Conservation (phyloP, 2,329 filamentous ascomycete genomes). For the Xylariaceae sp. region DNA sequence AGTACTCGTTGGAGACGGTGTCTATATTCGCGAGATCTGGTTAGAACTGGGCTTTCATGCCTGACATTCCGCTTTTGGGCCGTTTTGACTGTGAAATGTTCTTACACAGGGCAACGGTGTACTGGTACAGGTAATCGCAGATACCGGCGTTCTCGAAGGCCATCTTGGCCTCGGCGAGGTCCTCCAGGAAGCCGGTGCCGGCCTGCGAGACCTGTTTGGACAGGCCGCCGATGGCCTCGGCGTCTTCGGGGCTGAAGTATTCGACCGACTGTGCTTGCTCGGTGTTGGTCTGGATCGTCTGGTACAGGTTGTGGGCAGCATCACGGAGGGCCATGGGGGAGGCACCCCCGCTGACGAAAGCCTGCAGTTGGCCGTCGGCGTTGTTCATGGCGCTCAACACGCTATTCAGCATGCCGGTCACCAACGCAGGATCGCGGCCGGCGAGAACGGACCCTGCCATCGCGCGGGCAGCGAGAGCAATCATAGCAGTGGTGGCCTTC, state of each 20-base stretch:
- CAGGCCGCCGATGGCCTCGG: constrained; percentile 5
- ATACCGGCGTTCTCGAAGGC: constrained; percentile 6
- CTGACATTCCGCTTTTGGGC: too few species aligned
- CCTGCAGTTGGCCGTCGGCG: constrained; percentile 7
- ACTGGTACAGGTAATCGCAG: constrained; percentile 6
- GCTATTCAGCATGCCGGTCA: constrained; percentile 3
- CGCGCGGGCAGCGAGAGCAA: constrained; percentile 1
- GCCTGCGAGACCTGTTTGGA: constrained; percentile 1
- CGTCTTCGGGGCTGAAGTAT: constrained; percentile 11
- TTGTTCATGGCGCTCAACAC: constrained; percentile 6
- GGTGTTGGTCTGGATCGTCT: constrained; percentile 3
- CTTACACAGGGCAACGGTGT: constrained; percentile 6
- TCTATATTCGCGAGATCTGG: too few species aligned
- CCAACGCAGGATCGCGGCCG: neutral
- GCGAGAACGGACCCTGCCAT: neutral
- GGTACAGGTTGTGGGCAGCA: constrained; percentile 3
- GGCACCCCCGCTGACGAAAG: constrained; percentile 5
- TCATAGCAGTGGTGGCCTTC: constrained; percentile 4
- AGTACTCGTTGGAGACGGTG: constrained; percentile 8
- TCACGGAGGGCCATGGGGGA: constrained; percentile 7
- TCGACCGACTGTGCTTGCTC: neutral
- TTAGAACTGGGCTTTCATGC: too few species aligned
- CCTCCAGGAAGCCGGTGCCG: constrained; percentile 6
- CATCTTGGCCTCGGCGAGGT: constrained; percentile 4
- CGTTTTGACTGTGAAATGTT: too few species aligned